Evolutionary conservation across 75 land plant species (phyloP), one percentile per base, ranked within the genome.

Genomic region (Selaginella moellendorffii): DNA sequence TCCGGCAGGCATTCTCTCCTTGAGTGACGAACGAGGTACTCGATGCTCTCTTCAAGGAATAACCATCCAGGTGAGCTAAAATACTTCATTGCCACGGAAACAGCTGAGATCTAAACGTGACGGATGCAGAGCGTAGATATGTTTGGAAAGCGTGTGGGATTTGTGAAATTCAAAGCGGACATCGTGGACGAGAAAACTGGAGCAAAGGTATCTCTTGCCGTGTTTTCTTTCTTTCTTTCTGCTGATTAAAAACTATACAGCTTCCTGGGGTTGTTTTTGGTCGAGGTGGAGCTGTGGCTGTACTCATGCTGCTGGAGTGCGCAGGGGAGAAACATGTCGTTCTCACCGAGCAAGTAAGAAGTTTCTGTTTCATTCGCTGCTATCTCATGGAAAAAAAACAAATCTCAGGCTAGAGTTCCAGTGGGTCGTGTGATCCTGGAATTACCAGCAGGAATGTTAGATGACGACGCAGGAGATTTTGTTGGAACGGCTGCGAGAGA

Each of bases 401-500:
- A 18, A 64, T 30, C 70, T 30, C 53, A 91, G 97, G 87, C 74
- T 29, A 77, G 97, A 69, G 90, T 92, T 64, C 97, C 97, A 19
- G 81, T 83, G 74, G 97, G 97, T 31, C 82, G 72, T 66, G 63
- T 77, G 27, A 68, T 92, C 14, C 66, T 88, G 67, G 97, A 92
- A 71, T 67, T 92, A 58, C 97, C 97, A 28, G 97, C 97, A 72
- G 97, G 97, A 21, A 92, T 92, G 97, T 52, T 92, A 64, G 90
- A 88, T 76, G 87, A 81, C 76, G 96, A 83, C 61, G 76, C 65
- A 60, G 85, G 83, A 31, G 90, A 88, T 72, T 77, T 92, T 75
- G 77, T 88, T 71, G 97, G 97, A 46, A 81, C 96, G 24, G 97
- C 97, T 69, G 83, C 85, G 54, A 86, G 90, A 62, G 97, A 92